A percentile compares a stretch with the other conserved stretches of the same genome.
phyloP scores from a whole-genome alignment of 1,139 yeast species.

The Blastobotrys serpentis region DNA sequence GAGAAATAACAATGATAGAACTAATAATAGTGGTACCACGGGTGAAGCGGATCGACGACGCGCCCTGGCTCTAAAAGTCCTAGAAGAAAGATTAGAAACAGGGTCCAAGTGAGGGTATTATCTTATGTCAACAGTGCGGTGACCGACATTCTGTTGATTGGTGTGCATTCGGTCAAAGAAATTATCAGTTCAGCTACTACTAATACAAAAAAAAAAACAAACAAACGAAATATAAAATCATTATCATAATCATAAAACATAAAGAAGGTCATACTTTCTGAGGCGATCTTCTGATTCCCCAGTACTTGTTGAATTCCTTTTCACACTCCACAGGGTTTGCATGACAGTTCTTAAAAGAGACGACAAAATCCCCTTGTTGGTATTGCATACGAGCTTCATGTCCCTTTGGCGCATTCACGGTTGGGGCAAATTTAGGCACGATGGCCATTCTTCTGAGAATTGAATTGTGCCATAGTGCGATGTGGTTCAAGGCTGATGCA shows the following conservation, averaged over 20 bases:
- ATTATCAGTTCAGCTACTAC: not conserved
- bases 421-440: slow-evolving; percentile 52
- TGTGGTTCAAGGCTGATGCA: slow-evolving; percentile 66
- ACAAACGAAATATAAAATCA: not conserved
- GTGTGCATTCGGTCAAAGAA: not conserved
- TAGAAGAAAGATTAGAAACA: slow-evolving; percentile 57
- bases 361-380: slow-evolving; percentile 41
- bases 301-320: slow-evolving; percentile 5
- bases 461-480: slow-evolving; percentile 91
- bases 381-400: slow-evolving; percentile 32
- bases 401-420: slow-evolving; percentile 18
- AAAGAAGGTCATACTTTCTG: not conserved
- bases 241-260: not conserved
- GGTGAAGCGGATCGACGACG: slow-evolving; percentile 78
- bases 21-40: slow-evolving; percentile 19
- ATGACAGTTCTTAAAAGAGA: slow-evolving; percentile 34
- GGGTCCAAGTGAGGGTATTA: not conserved
- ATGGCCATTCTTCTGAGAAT: slow-evolving; percentile 69
- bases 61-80: slow-evolving; percentile 77
- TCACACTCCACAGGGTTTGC: slow-evolving; percentile 17
- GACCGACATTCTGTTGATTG: too few species aligned
- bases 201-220: not conserved
- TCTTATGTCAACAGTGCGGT: too few species aligned
- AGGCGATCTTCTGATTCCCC: slow-evolving; percentile 3
- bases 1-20: slow-evolving; percentile 18